Conservation (phyloP, 2,329 filamentous ascomycete genomes). For the Sporothrix brasiliensis region DNA sequence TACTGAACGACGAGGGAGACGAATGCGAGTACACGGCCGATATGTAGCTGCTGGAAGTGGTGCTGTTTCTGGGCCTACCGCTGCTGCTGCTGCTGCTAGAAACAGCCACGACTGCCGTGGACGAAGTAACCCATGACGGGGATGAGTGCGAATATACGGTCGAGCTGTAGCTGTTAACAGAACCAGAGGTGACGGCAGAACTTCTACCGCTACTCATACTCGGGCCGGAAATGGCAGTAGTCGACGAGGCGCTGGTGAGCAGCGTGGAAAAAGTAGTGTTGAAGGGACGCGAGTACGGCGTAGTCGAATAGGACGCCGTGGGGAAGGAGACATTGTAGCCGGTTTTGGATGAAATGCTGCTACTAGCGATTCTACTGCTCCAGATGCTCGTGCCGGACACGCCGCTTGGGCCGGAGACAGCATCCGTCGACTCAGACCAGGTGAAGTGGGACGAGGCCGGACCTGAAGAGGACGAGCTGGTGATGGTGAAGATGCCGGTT, state of each 20-base stretch:
- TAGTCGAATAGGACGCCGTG: neutral
- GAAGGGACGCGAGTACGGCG: neutral
- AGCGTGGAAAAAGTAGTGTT: conserved; percentile 9
- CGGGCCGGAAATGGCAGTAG: neutral
- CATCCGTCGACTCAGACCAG: conserved; percentile 19
- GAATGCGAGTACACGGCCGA: conserved; percentile 4
- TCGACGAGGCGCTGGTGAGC: conserved; percentile 22
- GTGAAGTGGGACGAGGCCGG: conserved; percentile 3
- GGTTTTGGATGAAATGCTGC: neutral
- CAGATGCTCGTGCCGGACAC: neutral
- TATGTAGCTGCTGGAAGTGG: neutral
- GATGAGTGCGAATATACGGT: conserved; percentile 25
- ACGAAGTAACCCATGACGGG: neutral
- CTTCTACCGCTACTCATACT: conserved; percentile 11
- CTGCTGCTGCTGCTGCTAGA: conserved; percentile 4
- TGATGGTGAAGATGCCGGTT: neutral
- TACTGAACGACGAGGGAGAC: neutral
- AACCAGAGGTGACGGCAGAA: neutral
- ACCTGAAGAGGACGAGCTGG: neutral
- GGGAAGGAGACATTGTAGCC: conserved; percentile 5
- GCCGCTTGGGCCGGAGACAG: conserved; percentile 15
- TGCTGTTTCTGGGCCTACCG: neutral
- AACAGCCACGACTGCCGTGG: neutral
- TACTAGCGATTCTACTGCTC: neutral
- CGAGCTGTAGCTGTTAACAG: conserved; percentile 24